Evolutionary conservation across 2,329 filamentous ascomycete species (phyloP), one percentile per base, ranked within the genome.

Genomic region (Cryphonectria radicalis): DNA sequence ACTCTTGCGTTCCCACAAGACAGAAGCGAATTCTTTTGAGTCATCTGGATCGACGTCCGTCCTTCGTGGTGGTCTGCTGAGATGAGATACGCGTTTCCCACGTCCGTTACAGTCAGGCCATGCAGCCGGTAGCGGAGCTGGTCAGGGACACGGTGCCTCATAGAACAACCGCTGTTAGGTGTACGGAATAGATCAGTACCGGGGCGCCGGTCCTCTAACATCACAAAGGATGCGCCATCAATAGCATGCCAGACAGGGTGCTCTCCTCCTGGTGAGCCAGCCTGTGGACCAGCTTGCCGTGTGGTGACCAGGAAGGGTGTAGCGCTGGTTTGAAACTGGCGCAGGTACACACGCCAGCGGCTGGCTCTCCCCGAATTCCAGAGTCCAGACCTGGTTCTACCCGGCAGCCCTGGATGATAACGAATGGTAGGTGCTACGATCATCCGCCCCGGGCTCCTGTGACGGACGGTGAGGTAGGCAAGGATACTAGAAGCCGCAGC

Each of bases 1-100:
- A 25, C 22, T 4, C 0, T 32, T 42, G 50, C 37, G n/a, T 42
- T 35, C 11, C 32, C 53, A 37, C 22, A 42, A 32, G 46, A 32
- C 65, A 59, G 46, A n/a, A 67, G 37, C 50, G 37, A 22, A 32
- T 43, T 17, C n/a, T 14, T 50, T 50, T 53, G 62, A 65, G 43
- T 46, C 43, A 17, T 32, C 43, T 35, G 42, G 28, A 7, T 37
- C 42, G 35, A 35, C 63, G 43, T 46, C 32, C 28, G 43, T 46
- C 32, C 28, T 10, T 65, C 43, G 43, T 17, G 28, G 3, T 25
- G 42, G 42, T 40, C 17, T 62, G 59, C 59, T n/a, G 32, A 35
- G 17, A 59, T 32, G 25, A 32, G 53, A 17, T 14, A 22, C 5
- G 25, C 25, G 25, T 17, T 57, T 32, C 59, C 35, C 59, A 62